Evolutionary conservation across 169 alveolate species (phyloP).

Genomic region (Plasmodium vivax): DNA sequence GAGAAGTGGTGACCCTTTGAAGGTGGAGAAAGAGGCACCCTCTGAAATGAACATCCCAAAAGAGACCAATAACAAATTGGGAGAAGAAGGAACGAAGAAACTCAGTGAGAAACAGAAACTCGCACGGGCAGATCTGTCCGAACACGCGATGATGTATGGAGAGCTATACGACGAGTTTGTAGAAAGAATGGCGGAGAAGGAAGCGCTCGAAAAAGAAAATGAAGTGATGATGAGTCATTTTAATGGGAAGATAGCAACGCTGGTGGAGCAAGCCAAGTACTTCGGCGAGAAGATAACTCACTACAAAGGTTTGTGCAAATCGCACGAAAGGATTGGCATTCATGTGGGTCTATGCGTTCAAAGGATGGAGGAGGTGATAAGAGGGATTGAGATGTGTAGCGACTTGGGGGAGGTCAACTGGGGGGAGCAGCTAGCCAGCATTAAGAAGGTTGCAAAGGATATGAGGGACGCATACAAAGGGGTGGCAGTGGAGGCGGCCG

Average conservation of each 20-base stretch:
- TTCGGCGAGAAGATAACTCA: constrained; percentile 26
- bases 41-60: neutral
- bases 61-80: neutral
- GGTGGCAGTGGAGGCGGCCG: neutral
- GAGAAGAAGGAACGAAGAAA: neutral
- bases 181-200: constrained; percentile 24
- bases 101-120: neutral
- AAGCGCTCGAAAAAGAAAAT: constrained; percentile 16
- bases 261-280: constrained; percentile 7
- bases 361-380: neutral
- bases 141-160: neutral
- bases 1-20: neutral
- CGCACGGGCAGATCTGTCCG: neutral
- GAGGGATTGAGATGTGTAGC: neutral
- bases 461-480: neutral
- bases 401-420: neutral
- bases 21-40: neutral
- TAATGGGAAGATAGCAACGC: neutral
- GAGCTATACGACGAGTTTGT: constrained; percentile 21
- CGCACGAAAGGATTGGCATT: neutral
- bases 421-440: neutral
- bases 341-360: neutral
- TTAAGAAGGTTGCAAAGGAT: constrained; percentile 19
- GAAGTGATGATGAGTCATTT: constrained; percentile 11
- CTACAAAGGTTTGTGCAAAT: constrained; percentile 15